Evolutionary conservation across 1,139 yeast genomes (phyloP), one percentile per base, ranked within the genome.

Genomic region (Pichiaceae sp.): DNA sequence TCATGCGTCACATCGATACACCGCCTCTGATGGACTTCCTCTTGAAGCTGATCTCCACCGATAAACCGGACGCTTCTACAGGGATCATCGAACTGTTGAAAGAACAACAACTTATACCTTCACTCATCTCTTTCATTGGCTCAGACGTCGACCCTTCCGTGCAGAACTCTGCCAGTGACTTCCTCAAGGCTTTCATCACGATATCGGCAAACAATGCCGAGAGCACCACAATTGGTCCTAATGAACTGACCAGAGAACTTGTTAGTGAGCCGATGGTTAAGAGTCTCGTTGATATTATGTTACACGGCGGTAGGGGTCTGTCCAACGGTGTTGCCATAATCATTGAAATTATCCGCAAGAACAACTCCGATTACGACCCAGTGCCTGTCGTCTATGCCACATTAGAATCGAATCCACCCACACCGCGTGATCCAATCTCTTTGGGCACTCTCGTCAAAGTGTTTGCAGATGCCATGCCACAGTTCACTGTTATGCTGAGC

Each of bases 301-400:
- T 89, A 18, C 65, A 75, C 45, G 97, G 97, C 15, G 96, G 96
- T 4, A 80, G 89, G 33, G 93, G 95, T 4, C 68, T 91, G 52
- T 85, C 95, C 26, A 91, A 91, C 47, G 96, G 97, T 40, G 98
- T 91, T 25, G 96, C 97, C 4, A 87, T 91, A 35, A 81, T 91
- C 38, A 91, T 91, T 54, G 98, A 91, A 58, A 81, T 91, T 42
- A 93, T 93, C 47, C 73, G 99, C 48, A 91, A 91, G 56, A 91
- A 91, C 59, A 93, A 91, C 57, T 85, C 96, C 1, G 98, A 91
- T 59, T 91, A 91, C 57, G 98, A 91, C 61, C 75, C 80, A 40
- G 80, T 86, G 36, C 96, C 95, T 16, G 89, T 91, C 27, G 70
- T 87, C 55, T 81, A 80, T 58, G 84, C 86, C 33, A 84, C 96